phyloP scores from a whole-genome alignment of 2,329 filamentous ascomycete genomes.

The Alternaria solani region DNA sequence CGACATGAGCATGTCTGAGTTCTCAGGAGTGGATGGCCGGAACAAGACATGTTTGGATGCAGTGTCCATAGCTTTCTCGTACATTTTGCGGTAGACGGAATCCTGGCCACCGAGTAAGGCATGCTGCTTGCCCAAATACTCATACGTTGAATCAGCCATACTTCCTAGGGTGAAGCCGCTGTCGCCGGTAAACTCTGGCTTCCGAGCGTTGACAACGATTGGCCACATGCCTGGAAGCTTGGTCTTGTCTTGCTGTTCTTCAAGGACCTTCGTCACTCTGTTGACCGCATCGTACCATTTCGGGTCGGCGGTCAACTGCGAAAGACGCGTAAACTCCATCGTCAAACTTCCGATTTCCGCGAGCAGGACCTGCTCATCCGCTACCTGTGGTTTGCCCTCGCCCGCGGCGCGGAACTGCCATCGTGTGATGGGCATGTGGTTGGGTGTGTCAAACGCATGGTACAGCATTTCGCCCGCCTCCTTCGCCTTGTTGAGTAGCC shows the following conservation, averaged over 20 bases:
- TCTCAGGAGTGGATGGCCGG: slow-evolving; percentile 58
- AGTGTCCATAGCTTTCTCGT: slow-evolving; percentile 59
- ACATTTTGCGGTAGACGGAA: slow-evolving; percentile 61
- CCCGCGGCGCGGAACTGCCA: slow-evolving; percentile 54
- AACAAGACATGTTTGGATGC: slow-evolving; percentile 58
- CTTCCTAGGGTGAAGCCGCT: slow-evolving; percentile 46
- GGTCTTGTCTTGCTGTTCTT: slow-evolving; percentile 53
- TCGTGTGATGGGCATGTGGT: slow-evolving; percentile 77
- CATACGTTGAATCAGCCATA: slow-evolving; percentile 52
- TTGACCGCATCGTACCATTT: slow-evolving; percentile 58
- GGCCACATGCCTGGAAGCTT: slow-evolving; percentile 60
- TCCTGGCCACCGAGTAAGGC: slow-evolving; percentile 55
- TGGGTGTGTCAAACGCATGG: slow-evolving; percentile 88
- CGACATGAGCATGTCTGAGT: slow-evolving; percentile 57
- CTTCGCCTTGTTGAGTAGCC: slow-evolving; percentile 78
- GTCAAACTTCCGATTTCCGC: slow-evolving; percentile 59
- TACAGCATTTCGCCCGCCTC: slow-evolving; percentile 83
- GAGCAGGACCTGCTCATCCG: slow-evolving; percentile 53
- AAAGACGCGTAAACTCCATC: slow-evolving; percentile 59
- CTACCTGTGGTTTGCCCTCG: slow-evolving; percentile 49
- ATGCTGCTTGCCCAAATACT: slow-evolving; percentile 51
- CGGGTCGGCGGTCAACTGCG: slow-evolving; percentile 55
- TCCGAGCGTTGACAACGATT: slow-evolving; percentile 53
- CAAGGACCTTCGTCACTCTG: slow-evolving; percentile 54
- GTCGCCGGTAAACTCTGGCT: slow-evolving; percentile 53